These are phyloP conservation scores for Nothopassalora personata DNA, from an alignment of 2,329 filamentous ascomycete species.

Conservation along the genomic window DNA sequence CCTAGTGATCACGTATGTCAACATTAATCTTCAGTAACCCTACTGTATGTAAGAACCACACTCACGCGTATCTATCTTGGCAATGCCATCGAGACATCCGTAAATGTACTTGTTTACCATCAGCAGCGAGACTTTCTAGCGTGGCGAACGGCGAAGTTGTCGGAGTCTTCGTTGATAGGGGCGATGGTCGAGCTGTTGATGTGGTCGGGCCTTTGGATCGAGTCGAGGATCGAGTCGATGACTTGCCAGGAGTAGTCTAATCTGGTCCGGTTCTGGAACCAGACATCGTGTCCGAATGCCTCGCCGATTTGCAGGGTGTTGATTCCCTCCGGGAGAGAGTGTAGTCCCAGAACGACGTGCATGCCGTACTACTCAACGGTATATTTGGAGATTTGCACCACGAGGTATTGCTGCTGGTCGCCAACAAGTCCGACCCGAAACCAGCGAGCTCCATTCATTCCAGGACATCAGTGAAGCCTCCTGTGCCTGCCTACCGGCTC, in stretches of 20 bases:
- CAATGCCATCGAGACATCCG: slow-evolving; percentile 25
- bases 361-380: slow-evolving; percentile 35
- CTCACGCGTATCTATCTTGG: slow-evolving; percentile 18
- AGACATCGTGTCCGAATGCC: slow-evolving; percentile 29
- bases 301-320: slow-evolving; percentile 29
- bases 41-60: too few species aligned
- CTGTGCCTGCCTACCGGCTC: too few species aligned
- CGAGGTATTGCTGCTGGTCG: slow-evolving; percentile 30
- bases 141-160: slow-evolving; percentile 35
- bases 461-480: too few species aligned
- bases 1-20: too few species aligned
- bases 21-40: too few species aligned
- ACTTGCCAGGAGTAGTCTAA: slow-evolving; percentile 32
- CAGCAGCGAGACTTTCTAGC: slow-evolving; percentile 28
- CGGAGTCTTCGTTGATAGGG: slow-evolving; percentile 37
- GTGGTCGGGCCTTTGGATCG: slow-evolving; percentile 28
- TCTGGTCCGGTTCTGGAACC: slow-evolving; percentile 35
- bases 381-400: slow-evolving; percentile 32
- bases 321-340: slow-evolving; percentile 32
- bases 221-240: slow-evolving; percentile 32
- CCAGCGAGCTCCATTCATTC: too few species aligned
- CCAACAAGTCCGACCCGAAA: slow-evolving; percentile 4
- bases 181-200: slow-evolving; percentile 33
- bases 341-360: slow-evolving; percentile 35
- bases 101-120: slow-evolving; percentile 33